phyloP scores from a whole-genome alignment of 1,284 basidiomycete species.

The Tausonia pullulans region DNA sequence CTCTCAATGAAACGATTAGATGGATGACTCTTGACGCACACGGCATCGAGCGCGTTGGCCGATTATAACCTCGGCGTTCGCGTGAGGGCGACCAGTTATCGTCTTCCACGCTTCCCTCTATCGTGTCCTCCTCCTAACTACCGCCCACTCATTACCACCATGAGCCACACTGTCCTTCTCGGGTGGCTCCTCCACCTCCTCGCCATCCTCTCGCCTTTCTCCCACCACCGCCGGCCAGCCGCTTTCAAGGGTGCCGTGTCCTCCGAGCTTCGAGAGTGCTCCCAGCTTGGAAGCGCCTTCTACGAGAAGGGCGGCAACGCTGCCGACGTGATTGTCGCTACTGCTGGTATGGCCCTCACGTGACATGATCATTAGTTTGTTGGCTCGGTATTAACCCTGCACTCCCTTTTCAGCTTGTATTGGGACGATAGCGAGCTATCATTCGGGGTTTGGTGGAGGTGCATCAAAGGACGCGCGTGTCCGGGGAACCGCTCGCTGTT shows the following conservation, averaged over 20 bases:
- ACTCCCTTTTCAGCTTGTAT: neutral
- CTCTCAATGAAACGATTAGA: too few relatives aligned
- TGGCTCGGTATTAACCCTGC: neutral
- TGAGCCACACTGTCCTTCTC: too few relatives aligned
- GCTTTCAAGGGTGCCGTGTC: constrained; percentile 1
- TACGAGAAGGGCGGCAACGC: constrained; percentile 10
- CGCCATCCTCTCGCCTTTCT: too few relatives aligned
- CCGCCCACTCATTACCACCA: too few relatives aligned
- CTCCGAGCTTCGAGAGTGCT: constrained; percentile 9
- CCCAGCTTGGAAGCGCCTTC: constrained; percentile 7
- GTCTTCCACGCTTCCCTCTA: too few relatives aligned
- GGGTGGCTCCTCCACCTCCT: too few relatives aligned
- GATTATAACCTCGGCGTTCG: too few relatives aligned
- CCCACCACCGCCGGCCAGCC: too few relatives aligned
- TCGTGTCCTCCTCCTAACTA: too few relatives aligned
- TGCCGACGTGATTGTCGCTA: constrained; percentile 13
- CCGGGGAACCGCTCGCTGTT: neutral
- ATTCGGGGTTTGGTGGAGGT: constrained; percentile 14
- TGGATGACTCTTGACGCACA: too few relatives aligned
- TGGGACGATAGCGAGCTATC: constrained; percentile 12
- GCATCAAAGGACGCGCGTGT: neutral
- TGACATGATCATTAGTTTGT: neutral
- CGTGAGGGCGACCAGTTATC: too few relatives aligned
- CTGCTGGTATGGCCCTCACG: neutral
- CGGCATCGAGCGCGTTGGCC: too few relatives aligned